Percentiles rank a stretch among this genome's conserved stretches.
These are phyloP conservation scores for Bryopsis sp. DNA, from an alignment of 139 green algal species.

Conservation along the genomic window DNA sequence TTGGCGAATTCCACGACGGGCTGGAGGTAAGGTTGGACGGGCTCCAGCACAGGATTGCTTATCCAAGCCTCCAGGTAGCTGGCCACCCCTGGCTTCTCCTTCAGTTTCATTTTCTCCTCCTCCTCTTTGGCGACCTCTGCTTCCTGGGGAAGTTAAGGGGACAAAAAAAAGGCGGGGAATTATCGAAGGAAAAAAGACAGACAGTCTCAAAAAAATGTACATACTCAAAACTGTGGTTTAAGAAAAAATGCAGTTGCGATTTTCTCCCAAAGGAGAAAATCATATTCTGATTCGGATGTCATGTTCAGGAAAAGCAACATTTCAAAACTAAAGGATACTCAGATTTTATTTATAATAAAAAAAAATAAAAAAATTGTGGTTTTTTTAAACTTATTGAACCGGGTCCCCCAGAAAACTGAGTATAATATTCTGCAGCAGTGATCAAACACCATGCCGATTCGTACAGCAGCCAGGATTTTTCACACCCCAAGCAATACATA, in stretches of 20 bases:
- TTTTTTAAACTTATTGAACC: too few relatives aligned
- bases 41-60: not conserved
- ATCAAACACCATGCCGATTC: too few relatives aligned
- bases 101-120: not conserved
- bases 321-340: not conserved
- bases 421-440: too few relatives aligned
- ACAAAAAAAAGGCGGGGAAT: too few relatives aligned
- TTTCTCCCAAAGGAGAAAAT: not conserved
- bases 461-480: too few relatives aligned
- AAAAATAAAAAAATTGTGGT: too few relatives aligned
- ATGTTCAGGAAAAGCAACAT: not conserved
- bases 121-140: not conserved
- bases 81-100: not conserved
- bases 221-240: not conserved
- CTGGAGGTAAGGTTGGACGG: not conserved
- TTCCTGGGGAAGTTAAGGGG: too few relatives aligned
- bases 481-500: not conserved
- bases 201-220: not conserved
- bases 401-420: too few relatives aligned
- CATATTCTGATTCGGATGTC: not conserved
- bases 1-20: slow-evolving; percentile 1
- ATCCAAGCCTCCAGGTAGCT: not conserved
- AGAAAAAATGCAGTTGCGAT: not conserved
- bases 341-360: too few relatives aligned
- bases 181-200: too few relatives aligned